A percentile compares a stretch with the other conserved stretches of the same genome.
phyloP scores from a whole-genome alignment of 169 alveolate genomes.

The Cryptosporidium sp. region DNA sequence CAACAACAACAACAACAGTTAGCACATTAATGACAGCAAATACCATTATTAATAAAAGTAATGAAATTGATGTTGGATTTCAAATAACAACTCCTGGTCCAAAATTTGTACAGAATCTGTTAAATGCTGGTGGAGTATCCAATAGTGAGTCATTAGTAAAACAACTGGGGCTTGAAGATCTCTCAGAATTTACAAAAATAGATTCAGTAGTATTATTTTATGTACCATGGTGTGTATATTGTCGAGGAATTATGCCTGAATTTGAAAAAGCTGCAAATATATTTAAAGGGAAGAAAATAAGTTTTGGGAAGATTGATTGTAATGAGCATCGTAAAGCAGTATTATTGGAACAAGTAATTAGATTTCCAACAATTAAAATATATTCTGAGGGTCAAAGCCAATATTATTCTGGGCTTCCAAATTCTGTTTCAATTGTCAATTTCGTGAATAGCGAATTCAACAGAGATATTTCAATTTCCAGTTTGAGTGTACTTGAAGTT shows the following conservation, averaged over 20 bases:
- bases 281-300: slow-evolving; percentile 24
- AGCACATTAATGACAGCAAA: neutral
- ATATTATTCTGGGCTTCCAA: slow-evolving; percentile 46
- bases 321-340: slow-evolving; percentile 61
- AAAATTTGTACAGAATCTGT: neutral
- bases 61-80: neutral
- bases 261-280: slow-evolving; percentile 63
- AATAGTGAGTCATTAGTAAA: neutral
- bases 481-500: slow-evolving; percentile 1
- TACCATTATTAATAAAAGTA: neutral
- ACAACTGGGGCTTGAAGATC: slow-evolving; percentile 45
- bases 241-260: slow-evolving; percentile 70
- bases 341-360: slow-evolving; percentile 42
- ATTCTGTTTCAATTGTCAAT: slow-evolving; percentile 51
- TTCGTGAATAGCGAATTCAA: slow-evolving; percentile 50
- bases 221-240: slow-evolving; percentile 74
- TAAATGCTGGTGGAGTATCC: too few species aligned
- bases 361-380: slow-evolving; percentile 64
- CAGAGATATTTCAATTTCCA: slow-evolving; percentile 31
- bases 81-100: slow-evolving; percentile 54
- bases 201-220: slow-evolving; percentile 63
- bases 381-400: slow-evolving; percentile 53
- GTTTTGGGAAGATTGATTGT: slow-evolving; percentile 62
- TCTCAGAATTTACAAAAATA: slow-evolving; percentile 4
- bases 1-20: too few species aligned